Conservation (phyloP, 1,284 basidiomycete species). For the Sporisorium iseilematis-ciliati region DNA sequence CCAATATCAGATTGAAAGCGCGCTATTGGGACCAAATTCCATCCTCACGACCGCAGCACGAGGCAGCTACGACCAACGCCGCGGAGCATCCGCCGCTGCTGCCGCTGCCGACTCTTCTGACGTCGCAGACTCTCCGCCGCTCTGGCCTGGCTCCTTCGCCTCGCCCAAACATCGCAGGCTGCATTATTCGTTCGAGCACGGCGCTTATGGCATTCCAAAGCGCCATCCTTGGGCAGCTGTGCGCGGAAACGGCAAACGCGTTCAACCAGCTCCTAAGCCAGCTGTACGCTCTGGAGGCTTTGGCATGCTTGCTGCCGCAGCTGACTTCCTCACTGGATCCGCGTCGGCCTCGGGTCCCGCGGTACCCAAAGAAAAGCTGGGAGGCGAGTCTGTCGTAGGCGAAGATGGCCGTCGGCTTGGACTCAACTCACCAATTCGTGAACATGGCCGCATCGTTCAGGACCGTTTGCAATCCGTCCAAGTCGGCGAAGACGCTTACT, state of each 20-base stretch:
- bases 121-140: constrained; percentile 17
- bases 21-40: constrained; percentile 24
- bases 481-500: constrained; percentile 88
- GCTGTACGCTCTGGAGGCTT: constrained; percentile 41
- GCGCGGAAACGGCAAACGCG: constrained; percentile 59
- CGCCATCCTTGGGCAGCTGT: constrained; percentile 58
- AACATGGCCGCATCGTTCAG: constrained; percentile 62
- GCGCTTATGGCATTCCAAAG: constrained; percentile 72
- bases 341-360: constrained; percentile 22
- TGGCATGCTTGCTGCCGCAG: constrained; percentile 65
- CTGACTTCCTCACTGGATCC: constrained; percentile 57
- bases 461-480: constrained; percentile 74
- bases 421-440: constrained; percentile 61
- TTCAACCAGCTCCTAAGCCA: constrained; percentile 30
- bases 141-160: constrained; percentile 42
- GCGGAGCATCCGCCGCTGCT: constrained; percentile 18
- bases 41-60: constrained; percentile 28
- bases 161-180: constrained; percentile 36
- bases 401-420: constrained; percentile 45
- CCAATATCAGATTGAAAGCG: constrained; percentile 28
- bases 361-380: constrained; percentile 30
- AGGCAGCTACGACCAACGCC: constrained; percentile 24
- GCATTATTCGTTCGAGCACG: constrained; percentile 61
- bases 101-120: constrained; percentile 16
- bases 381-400: constrained; percentile 25